Percentiles rank a stretch among this genome's conserved stretches.
Conservation (phyloP, 805 yeast genomes). For the Candida michaelii region DNA sequence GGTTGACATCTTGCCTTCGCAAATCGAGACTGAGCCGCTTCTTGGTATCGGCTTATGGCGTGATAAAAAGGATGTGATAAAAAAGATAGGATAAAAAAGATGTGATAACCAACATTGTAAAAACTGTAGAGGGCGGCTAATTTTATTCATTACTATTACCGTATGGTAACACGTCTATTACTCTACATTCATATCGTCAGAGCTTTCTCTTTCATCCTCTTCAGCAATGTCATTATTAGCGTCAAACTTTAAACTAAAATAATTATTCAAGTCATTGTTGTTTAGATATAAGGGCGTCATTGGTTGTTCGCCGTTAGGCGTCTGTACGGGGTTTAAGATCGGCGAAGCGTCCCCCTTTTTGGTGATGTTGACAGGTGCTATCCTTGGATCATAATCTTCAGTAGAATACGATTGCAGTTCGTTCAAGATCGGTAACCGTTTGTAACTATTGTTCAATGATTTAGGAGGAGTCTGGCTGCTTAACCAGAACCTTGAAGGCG, state of each 20-base stretch:
- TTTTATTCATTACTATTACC: not conserved
- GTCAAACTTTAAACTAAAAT: conserved; percentile 1
- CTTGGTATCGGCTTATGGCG: no score
- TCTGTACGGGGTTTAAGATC: conserved; percentile 38
- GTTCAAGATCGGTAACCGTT: conserved; percentile 20
- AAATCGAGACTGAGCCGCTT: not conserved
- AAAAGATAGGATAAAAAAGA: no score
- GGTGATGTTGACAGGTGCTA: conserved; percentile 7
- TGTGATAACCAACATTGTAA: no score
- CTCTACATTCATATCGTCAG: conserved; percentile 8
- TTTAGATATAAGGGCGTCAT: conserved; percentile 42
- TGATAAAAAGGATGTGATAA: no score
- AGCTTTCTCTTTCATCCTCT: conserved; percentile 11
- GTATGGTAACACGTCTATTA: conserved; percentile 1
- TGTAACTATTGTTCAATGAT: conserved; percentile 24
- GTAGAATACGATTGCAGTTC: conserved; percentile 9
- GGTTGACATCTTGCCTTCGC: conserved; percentile 33
- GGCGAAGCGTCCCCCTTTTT: conserved; percentile 25
- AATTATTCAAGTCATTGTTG: conserved; percentile 9
- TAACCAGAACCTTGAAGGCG: conserved; percentile 56
- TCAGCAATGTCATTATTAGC: conserved; percentile 7
- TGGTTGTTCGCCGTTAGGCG: conserved; percentile 43
- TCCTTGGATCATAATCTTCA: conserved; percentile 5
- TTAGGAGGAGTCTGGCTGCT: conserved; percentile 54
- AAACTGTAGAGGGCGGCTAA: no score